Percentiles rank a stretch among this genome's conserved stretches.
phyloP scores from a whole-genome alignment of 306 rosid species.

The Trifolium repens region DNA sequence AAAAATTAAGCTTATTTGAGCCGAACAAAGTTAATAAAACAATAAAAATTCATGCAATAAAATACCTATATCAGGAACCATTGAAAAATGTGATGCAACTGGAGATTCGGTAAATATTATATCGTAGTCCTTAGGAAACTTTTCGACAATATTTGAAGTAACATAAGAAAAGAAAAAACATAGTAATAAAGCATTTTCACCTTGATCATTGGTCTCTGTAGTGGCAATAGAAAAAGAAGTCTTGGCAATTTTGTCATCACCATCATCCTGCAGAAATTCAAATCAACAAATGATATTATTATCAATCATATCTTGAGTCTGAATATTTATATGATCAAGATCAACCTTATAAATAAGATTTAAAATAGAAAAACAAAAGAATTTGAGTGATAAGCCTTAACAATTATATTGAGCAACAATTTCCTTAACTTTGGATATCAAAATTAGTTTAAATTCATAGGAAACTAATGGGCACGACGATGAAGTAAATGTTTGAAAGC shows the following conservation, averaged over 20 bases:
- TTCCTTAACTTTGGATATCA: too few relatives aligned
- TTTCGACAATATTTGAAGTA: background rate
- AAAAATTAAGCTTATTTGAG: too few relatives aligned
- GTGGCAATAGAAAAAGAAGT: background rate
- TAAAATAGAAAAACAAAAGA: too few relatives aligned
- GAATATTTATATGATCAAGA: background rate
- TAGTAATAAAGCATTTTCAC: background rate
- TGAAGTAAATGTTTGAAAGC: background rate
- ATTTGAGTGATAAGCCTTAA: too few relatives aligned
- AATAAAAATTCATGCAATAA: too few relatives aligned
- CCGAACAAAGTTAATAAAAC: background rate
- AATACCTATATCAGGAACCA: background rate
- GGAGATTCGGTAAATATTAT: background rate
- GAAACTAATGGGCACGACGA: too few relatives aligned
- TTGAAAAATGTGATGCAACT: background rate
- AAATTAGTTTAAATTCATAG: too few relatives aligned
- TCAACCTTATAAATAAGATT: too few relatives aligned
- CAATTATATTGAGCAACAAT: too few relatives aligned
- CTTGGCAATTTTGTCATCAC: background rate
- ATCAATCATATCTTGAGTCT: background rate
- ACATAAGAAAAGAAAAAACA: background rate
- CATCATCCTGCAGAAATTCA: constrained; percentile 13
- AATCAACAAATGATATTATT: background rate
- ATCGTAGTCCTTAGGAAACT: background rate
- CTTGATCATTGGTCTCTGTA: background rate